Evolutionary conservation across 108 stramenopile species (phyloP).

Genomic region (Chaetoceros tenuissimus): DNA sequence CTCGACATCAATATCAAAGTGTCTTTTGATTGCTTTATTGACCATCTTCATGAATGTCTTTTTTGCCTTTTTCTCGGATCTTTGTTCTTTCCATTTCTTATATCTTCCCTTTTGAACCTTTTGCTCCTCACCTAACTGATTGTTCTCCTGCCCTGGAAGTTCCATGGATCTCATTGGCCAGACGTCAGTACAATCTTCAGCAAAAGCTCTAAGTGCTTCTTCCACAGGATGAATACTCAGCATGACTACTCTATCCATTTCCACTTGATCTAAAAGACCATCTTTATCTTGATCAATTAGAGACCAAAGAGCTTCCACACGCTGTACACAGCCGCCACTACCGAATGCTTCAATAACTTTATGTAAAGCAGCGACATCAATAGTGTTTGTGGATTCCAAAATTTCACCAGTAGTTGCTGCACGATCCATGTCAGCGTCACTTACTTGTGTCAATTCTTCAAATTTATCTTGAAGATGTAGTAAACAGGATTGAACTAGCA

Average conservation of each 20-base stretch:
- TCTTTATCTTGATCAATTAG: slow-evolving; percentile 69
- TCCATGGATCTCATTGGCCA: slow-evolving; percentile 28
- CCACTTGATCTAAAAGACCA: slow-evolving; percentile 73
- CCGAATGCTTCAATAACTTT: slow-evolving; percentile 38
- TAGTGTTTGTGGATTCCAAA: slow-evolving; percentile 11
- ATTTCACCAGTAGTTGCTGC: slow-evolving; percentile 43
- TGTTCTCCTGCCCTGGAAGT: background rate
- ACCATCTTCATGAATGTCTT: slow-evolving; percentile 50
- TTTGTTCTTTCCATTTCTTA: slow-evolving; percentile 43
- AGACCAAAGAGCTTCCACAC: slow-evolving; percentile 65
- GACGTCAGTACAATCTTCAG: slow-evolving; percentile 24
- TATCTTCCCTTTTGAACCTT: background rate
- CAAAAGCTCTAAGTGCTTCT: slow-evolving; percentile 31
- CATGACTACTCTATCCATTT: slow-evolving; percentile 66
- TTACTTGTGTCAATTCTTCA: slow-evolving; percentile 43
- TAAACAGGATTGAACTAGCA: background rate
- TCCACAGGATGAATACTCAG: slow-evolving; percentile 48
- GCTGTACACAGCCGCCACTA: slow-evolving; percentile 25
- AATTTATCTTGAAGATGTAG: slow-evolving; percentile 35
- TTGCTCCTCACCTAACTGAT: slow-evolving; percentile 2
- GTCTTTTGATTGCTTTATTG: slow-evolving; percentile 28
- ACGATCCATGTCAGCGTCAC: slow-evolving; percentile 74
- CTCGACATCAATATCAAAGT: slow-evolving; percentile 82
- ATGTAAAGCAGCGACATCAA: slow-evolving; percentile 18
- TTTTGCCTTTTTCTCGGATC: slow-evolving; percentile 41